Conservation (phyloP, 2,329 filamentous ascomycete species). For the Didymellaceae sp. region DNA sequence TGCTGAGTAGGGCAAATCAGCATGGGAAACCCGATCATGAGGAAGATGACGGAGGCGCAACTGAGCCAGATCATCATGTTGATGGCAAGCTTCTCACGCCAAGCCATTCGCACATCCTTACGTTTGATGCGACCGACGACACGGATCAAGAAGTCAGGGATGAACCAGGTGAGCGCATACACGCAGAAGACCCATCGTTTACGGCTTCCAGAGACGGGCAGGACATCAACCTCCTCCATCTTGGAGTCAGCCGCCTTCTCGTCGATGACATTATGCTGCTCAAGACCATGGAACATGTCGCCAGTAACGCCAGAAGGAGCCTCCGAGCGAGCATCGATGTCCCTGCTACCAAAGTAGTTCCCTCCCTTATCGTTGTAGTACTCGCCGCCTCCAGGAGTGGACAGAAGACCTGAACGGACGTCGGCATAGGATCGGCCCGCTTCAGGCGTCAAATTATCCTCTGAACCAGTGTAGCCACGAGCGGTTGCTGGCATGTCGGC, state of each 20-base stretch:
- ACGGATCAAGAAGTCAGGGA: slow-evolving; percentile 84
- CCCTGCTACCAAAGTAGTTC: slow-evolving; percentile 81
- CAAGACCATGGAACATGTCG: slow-evolving; percentile 98
- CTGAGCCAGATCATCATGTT: slow-evolving; percentile 95
- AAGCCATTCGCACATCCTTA: slow-evolving; percentile 89
- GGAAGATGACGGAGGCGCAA: slow-evolving; percentile 80
- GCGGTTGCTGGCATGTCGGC: slow-evolving; percentile 61
- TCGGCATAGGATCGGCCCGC: slow-evolving; percentile 62
- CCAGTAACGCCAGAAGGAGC: slow-evolving; percentile 90
- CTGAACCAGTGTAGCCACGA: slow-evolving; percentile 31
- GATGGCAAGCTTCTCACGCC: slow-evolving; percentile 97
- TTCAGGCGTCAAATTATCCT: slow-evolving; percentile 65
- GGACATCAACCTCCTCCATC: slow-evolving; percentile 88
- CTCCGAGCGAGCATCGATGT: slow-evolving; percentile 86
- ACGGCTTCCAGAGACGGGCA: slow-evolving; percentile 76
- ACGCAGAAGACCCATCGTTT: slow-evolving; percentile 91
- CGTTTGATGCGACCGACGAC: slow-evolving; percentile 83
- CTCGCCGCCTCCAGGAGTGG: slow-evolving; percentile 63
- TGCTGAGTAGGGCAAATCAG: slow-evolving; percentile 91
- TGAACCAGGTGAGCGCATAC: slow-evolving; percentile 81
- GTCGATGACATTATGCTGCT: slow-evolving; percentile 91
- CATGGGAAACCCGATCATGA: slow-evolving; percentile 85
- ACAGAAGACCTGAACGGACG: slow-evolving; percentile 63
- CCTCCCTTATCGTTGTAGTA: slow-evolving; percentile 78
- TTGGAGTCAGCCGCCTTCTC: slow-evolving; percentile 93